Base-by-base conservation (phyloP, 768 basidiomycete species). In the Amanita polypyramis region DNA sequence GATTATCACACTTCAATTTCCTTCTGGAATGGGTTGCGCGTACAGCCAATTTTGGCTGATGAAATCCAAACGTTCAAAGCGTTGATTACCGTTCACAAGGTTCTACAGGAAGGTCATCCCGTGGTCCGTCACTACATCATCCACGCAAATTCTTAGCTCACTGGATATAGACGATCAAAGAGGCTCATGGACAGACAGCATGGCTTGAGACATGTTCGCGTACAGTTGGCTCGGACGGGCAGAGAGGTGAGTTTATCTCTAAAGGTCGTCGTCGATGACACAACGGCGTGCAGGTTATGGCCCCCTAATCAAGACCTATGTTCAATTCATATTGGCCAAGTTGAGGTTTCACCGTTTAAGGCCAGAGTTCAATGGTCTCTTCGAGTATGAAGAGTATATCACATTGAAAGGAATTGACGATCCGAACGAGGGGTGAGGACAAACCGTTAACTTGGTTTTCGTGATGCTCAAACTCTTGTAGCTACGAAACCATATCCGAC, bases 61-160 rank as follows among this genome's bases (percentile, higher is more conserved):
- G 96, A 99, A 70, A 80, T 98, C 0, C 93, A 96, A 67, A 95
- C 96, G 0, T 99, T 98, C 76, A 99, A 99, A 65, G 88, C 89
- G 2, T 77, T 99, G 55, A 98, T 99, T 54, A 90, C 85, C 8
- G 93, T 98, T 10, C 96, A 99, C 68, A 99, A 99, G 67, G 82
- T 99, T 36, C 64, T 99, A 30, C 96, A 99, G 65, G 96, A 99
- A 64, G 96, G 96, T 4, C 96, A 99, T 62, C 92, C 93, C 9
- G 75, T 84, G 46, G 96, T 97, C 59, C 55, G 70, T 61, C 33
- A 43, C 30, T 21, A 20, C 1, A 23, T 32, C 30, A 15, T 44
- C 19, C 27, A 14, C 40, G 27, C 36, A 33, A 49, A 17, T 21
- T 37, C 25, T 44, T 43, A 19, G 47, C 39, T 49, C 40, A 40